These are phyloP conservation scores for Ceratobasidium sp. DNA, from an alignment of 1,284 basidiomycete genomes.

Conservation along the genomic window DNA sequence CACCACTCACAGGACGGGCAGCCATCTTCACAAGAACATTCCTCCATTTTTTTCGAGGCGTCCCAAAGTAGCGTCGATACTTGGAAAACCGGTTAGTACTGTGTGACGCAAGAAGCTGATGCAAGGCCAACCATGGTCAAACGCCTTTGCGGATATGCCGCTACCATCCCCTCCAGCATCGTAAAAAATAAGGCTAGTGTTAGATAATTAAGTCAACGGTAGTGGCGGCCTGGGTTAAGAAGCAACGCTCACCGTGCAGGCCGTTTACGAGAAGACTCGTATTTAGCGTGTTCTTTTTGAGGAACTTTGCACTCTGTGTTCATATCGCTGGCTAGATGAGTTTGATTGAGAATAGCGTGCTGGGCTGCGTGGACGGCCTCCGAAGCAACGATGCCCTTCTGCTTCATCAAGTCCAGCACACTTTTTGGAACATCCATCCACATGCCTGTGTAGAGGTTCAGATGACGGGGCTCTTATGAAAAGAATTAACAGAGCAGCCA, in stretches of 20 bases:
- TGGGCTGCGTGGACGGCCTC: constrained; percentile 87
- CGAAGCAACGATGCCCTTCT: constrained; percentile 70
- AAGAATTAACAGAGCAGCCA: neutral
- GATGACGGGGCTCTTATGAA: neutral
- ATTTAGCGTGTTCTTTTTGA: constrained; percentile 79
- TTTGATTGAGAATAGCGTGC: constrained; percentile 80
- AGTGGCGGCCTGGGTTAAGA: too few species aligned
- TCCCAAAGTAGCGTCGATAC: constrained; percentile 71
- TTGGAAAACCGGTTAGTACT: constrained; percentile 46
- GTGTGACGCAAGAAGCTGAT: neutral
- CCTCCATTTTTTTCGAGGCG: constrained; percentile 71
- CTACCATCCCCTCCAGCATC: constrained; percentile 77
- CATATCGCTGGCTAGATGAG: constrained; percentile 77
- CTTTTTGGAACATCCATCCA: constrained; percentile 84
- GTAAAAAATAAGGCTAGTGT: constrained; percentile 85
- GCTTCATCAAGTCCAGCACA: constrained; percentile 64
- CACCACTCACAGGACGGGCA: constrained; percentile 72
- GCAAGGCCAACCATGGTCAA: constrained; percentile 73
- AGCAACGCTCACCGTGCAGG: constrained; percentile 71
- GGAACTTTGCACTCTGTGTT: constrained; percentile 83
- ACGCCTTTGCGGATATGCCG: constrained; percentile 80
- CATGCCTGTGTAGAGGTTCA: constrained; percentile 60
- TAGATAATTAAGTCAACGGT: too few species aligned
- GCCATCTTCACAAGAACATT: constrained; percentile 76
- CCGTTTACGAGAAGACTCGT: constrained; percentile 71